Evolutionary conservation across 2,329 filamentous ascomycete genomes (phyloP), one percentile per base, ranked within the genome.

Genomic region (Didymella segeticola): DNA sequence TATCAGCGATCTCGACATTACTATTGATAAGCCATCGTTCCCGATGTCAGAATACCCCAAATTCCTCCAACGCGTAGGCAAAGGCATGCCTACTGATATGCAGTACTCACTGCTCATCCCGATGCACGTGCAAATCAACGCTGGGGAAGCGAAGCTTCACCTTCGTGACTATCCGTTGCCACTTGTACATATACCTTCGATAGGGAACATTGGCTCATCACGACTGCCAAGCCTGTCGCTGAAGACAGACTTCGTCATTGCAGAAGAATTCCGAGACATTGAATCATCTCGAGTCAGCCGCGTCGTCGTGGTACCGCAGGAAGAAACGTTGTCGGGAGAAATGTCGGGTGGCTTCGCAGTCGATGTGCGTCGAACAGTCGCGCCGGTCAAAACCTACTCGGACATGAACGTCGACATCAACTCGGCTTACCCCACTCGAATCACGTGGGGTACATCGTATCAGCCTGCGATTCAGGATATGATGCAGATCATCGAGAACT

Each of bases 401-500:
- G 89, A 98, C 69, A 93, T 97, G 74, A 86, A 84, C 27, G 83
- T 99, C 65, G 90, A 96, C 60, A 93, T 99, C 74, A 96, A 98
- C 73, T 97, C 93, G 2, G 89, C 88, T 47, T 86, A 93, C 53
- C 91, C 96, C 2, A 99, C 95, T 0, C 87, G 90, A 37, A 93
- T 99, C 47, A 97, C 93, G 0, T 99, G 95, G 96, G 93, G 93
- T 7, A 93, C 95, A 38, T 96, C 93, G 2, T 99, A 98, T 69
- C 96, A 99, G 69, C 95, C 96, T 23, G 93, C 93, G 1, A 93
- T 99, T 42, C 95, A 99, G 73, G 96, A 99, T 70, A 96, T 98
- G 89, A 99, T 99, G 95, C 97, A 98, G 84, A 93, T 93, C 22
- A 90, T 99, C 57, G 95, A 99, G 75, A 93, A 90, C 2, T 98